Base-by-base conservation (phyloP, 352 stramenopile genomes). In the Phytophthora cajani region DNA sequence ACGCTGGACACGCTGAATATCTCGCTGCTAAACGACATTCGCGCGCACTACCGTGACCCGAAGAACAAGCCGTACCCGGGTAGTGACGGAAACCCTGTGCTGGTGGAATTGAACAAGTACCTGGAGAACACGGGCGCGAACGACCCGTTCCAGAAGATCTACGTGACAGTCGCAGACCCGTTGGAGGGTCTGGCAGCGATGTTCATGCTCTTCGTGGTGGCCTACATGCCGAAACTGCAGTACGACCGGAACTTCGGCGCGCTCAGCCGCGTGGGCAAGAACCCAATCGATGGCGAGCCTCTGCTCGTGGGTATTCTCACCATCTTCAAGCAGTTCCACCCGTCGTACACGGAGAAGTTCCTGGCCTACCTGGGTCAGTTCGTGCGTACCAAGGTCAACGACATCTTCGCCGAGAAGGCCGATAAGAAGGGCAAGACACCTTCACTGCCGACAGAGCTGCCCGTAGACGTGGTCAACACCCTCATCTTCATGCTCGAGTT, bases 311-410 rank as follows among this genome's bases (percentile, higher is more conserved):
- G 95, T 10, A 93, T 98, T 44, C 72, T 93, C 19, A 98, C 94
- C 5, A 85, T 99, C 40, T 87, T 98, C 59, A 98, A 97, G 75
- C 95, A 99, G 77, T 98, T 98, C 74, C 95, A 98, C 74, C 91
- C 93, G 58, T 97, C 91, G 25, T 98, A 97, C 78, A 94, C 90
- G n/a, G 85, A 97, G 61, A 93, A 95, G 58, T 97, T 98, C 59
- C 78, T 99, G 16, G 84, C 89, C 21, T 98, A 98, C 63, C 69
- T 98, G 64, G 92, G 93, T 7, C 95, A 99, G 77, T 98, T 93
- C 68, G 90, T 98, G 50, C 90, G 93, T 32, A 87, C 93, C 11
- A 96, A 92, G 67, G 85, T 94, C 36, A 94, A 93, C 56, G 89
- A 95, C 53, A 84, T 93, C 67, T 91, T 94, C 32, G 64, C 81